These are phyloP conservation scores for Cylindrodendrum hubeiense DNA, from an alignment of 2,329 filamentous ascomycete genomes.

Conservation along the genomic window DNA sequence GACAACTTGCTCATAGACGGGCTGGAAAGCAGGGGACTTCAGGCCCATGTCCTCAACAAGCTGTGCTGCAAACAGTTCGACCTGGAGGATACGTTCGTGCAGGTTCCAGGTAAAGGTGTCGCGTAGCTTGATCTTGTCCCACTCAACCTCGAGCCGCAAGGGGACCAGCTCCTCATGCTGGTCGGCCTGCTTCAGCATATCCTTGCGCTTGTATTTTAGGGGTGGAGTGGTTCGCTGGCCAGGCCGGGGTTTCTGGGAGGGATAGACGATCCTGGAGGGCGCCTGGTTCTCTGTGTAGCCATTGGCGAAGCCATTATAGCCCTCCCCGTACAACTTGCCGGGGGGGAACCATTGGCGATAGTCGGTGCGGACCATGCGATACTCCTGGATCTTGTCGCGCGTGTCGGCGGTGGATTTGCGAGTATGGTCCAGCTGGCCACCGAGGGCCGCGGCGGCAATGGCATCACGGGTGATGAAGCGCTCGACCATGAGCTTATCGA, in stretches of 20 bases:
- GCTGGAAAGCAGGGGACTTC: slow-evolving; percentile 76
- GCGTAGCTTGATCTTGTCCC: slow-evolving; percentile 93
- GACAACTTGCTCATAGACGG: slow-evolving; percentile 70
- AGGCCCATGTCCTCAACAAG: slow-evolving; percentile 91
- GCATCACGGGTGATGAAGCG: slow-evolving; percentile 67
- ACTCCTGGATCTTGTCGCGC: slow-evolving; percentile 77
- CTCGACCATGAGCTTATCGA: slow-evolving; percentile 66
- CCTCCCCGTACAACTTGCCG: slow-evolving; percentile 73
- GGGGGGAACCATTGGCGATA: slow-evolving; percentile 69
- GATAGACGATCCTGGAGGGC: slow-evolving; percentile 82
- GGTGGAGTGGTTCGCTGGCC: slow-evolving; percentile 81
- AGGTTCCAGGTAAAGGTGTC: slow-evolving; percentile 99
- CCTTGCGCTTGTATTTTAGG: slow-evolving; percentile 81
- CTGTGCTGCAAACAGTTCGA: slow-evolving; percentile 87
- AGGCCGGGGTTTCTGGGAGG: slow-evolving; percentile 78
- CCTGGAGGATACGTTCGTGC: slow-evolving; percentile 85
- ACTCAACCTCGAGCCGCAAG: slow-evolving; percentile 91
- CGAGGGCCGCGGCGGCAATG: slow-evolving; percentile 65
- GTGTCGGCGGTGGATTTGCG: slow-evolving; percentile 72
- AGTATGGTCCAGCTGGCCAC: slow-evolving; percentile 63
- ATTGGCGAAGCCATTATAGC: slow-evolving; percentile 92
- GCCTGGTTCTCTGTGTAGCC: slow-evolving; percentile 80
- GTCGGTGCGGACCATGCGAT: slow-evolving; percentile 70
- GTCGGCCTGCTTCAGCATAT: slow-evolving; percentile 87
- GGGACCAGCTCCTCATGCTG: slow-evolving; percentile 93